A percentile compares a stretch with the other conserved stretches of the same genome.
Evolutionary conservation across 345 rosid genomes (phyloP).

Genomic region (Erucastrum elatum): DNA sequence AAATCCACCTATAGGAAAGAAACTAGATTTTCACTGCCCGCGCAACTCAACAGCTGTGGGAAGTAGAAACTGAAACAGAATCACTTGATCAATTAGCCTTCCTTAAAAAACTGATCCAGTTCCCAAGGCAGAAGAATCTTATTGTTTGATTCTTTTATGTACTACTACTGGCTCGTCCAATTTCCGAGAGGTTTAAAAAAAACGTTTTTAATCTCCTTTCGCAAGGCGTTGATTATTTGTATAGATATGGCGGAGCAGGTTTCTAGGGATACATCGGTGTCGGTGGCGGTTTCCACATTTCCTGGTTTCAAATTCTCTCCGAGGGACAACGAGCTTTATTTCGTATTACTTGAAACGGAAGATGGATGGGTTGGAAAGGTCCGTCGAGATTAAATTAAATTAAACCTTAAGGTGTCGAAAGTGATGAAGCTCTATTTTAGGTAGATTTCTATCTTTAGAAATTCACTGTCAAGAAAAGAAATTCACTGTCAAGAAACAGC

Average conservation of each 20-base stretch:
- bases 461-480: too few relatives aligned
- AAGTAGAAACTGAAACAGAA: neutral
- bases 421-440: too few relatives aligned
- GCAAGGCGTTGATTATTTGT: neutral
- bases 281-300: constrained; percentile 58
- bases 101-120: neutral
- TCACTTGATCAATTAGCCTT: neutral
- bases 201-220: neutral
- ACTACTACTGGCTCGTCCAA: neutral
- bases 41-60: neutral
- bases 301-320: constrained; percentile 93
- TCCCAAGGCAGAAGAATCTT: neutral
- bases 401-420: too few relatives aligned
- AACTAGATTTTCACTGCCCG: neutral
- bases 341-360: constrained; percentile 74
- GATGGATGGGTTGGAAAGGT: constrained; percentile 64
- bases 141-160: neutral
- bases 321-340: constrained; percentile 74
- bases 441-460: too few relatives aligned
- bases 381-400: constrained; percentile 53
- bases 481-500: too few relatives aligned
- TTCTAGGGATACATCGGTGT: constrained; percentile 50
- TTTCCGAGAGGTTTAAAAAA: neutral
- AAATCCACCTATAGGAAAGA: too few relatives aligned
- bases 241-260: neutral